phyloP scores from a whole-genome alignment of 108 stramenopile species.

The Fistulifera pelliculosa region DNA sequence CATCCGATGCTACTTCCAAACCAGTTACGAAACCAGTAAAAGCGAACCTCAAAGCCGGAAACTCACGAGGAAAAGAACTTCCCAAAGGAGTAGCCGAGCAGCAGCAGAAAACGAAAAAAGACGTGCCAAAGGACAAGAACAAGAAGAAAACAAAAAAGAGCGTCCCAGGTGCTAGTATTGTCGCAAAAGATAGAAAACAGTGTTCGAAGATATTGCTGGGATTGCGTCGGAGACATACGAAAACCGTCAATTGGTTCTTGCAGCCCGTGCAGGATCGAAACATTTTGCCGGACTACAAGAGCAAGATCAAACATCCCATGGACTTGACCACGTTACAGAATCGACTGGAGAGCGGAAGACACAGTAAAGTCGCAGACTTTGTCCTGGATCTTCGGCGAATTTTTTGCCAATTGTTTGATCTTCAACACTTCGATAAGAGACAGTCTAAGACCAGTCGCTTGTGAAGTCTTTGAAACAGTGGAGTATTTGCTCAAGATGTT shows the following conservation, averaged over 20 bases:
- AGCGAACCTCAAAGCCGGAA: background rate
- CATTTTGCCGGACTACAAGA: slow-evolving; percentile 65
- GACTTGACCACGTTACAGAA: slow-evolving; percentile 61
- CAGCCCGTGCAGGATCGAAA: slow-evolving; percentile 64
- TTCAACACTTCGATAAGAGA: slow-evolving; percentile 66
- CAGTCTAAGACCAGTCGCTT: slow-evolving; percentile 53
- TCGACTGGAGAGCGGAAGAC: slow-evolving; percentile 63
- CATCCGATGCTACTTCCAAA: slow-evolving; percentile 11
- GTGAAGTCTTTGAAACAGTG: slow-evolving; percentile 30
- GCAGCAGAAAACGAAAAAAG: slow-evolving; percentile 6
- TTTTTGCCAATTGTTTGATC: slow-evolving; percentile 70
- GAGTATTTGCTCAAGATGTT: slow-evolving; percentile 64
- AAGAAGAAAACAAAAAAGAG: background rate
- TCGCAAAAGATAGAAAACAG: slow-evolving; percentile 36
- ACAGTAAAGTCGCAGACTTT: slow-evolving; percentile 51
- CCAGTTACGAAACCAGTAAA: slow-evolving; percentile 15
- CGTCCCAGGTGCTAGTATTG: slow-evolving; percentile 34
- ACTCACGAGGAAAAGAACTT: slow-evolving; percentile 21
- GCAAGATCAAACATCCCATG: slow-evolving; percentile 68
- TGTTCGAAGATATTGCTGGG: slow-evolving; percentile 60
- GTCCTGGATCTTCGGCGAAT: slow-evolving; percentile 67
- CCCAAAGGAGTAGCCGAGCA: slow-evolving; percentile 19
- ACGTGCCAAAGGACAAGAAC: background rate
- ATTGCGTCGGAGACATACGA: slow-evolving; percentile 48
- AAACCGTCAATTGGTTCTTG: slow-evolving; percentile 44